Evolutionary conservation across 2,329 filamentous ascomycete species (phyloP).

Genomic region (Fusarium bactridioides): DNA sequence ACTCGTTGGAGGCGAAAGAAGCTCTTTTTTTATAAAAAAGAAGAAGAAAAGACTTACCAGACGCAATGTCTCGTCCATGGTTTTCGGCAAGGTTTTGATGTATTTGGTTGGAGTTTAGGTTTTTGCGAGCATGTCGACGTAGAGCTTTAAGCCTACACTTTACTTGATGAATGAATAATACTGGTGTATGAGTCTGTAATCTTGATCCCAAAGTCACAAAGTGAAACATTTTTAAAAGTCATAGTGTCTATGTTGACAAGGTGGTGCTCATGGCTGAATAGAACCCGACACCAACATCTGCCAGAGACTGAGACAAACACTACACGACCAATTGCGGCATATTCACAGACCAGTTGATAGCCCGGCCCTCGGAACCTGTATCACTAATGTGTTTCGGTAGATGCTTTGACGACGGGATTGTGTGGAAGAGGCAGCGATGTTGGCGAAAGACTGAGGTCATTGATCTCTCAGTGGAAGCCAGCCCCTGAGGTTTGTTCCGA

Average conservation of each 20-base stretch:
- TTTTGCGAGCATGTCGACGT: neutral
- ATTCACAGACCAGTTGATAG: fast-evolving
- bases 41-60: too few species aligned
- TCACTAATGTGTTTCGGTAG: fast-evolving
- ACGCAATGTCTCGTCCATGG: too few species aligned
- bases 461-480: neutral
- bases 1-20: slow-evolving; percentile 48
- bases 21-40: too few species aligned
- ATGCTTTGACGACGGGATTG: neutral
- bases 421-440: neutral
- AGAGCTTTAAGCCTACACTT: neutral
- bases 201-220: fast-evolving
- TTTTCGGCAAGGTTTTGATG: neutral
- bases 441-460: neutral
- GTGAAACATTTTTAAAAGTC: fast-evolving
- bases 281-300: fast-evolving
- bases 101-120: neutral
- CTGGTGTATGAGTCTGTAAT: neutral
- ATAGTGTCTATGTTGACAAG: fast-evolving
- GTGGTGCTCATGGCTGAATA: fast-evolving
- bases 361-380: fast-evolving
- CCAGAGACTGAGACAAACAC: neutral
- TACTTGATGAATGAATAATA: neutral
- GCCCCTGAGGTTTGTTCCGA: neutral
- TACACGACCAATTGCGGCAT: neutral